Percentiles rank a stretch among this genome's conserved stretches.
Evolutionary conservation across 768 basidiomycete species (phyloP).

Genomic region (Calocybe cyanea): DNA sequence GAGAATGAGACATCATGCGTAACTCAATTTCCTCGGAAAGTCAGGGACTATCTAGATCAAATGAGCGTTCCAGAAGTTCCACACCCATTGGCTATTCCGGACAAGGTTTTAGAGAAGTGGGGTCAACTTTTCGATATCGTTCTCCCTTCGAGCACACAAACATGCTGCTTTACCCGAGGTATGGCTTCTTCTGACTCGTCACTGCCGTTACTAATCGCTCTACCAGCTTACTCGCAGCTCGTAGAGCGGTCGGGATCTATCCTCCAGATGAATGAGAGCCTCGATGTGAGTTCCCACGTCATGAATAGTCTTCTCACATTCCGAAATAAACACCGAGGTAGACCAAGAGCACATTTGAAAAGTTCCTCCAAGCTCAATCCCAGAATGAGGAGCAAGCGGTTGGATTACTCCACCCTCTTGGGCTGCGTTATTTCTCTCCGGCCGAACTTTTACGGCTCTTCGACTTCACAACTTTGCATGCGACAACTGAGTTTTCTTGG

Average conservation of each 20-base stretch:
- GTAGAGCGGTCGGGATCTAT: constrained; percentile 79
- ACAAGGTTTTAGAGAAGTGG: constrained; percentile 68
- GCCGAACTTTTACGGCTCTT: constrained; percentile 68
- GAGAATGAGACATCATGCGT: background rate
- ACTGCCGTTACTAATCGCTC: background rate
- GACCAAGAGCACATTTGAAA: constrained; percentile 59
- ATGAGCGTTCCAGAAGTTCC: constrained; percentile 8
- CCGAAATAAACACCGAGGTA: constrained; percentile 21
- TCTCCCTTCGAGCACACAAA: constrained; percentile 52
- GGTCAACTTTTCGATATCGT: constrained; percentile 80
- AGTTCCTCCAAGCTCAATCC: constrained; percentile 45
- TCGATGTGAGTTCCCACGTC: constrained; percentile 46
- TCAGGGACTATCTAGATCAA: constrained; percentile 42
- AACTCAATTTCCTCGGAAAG: constrained; percentile 9
- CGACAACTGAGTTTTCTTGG: constrained; percentile 48
- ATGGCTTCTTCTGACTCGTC: background rate
- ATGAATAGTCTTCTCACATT: background rate
- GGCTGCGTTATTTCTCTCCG: constrained; percentile 73
- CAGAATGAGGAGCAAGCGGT: constrained; percentile 40
- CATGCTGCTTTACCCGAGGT: constrained; percentile 85
- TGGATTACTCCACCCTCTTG: constrained; percentile 52
- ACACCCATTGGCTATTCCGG: constrained; percentile 41
- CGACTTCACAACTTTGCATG: constrained; percentile 39
- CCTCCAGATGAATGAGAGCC: constrained; percentile 61
- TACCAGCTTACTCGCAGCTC: constrained; percentile 65